Evolutionary conservation across 2,329 filamentous ascomycete species (phyloP), one percentile per base, ranked within the genome.

Genomic region (Furcasterigmium sp.): DNA sequence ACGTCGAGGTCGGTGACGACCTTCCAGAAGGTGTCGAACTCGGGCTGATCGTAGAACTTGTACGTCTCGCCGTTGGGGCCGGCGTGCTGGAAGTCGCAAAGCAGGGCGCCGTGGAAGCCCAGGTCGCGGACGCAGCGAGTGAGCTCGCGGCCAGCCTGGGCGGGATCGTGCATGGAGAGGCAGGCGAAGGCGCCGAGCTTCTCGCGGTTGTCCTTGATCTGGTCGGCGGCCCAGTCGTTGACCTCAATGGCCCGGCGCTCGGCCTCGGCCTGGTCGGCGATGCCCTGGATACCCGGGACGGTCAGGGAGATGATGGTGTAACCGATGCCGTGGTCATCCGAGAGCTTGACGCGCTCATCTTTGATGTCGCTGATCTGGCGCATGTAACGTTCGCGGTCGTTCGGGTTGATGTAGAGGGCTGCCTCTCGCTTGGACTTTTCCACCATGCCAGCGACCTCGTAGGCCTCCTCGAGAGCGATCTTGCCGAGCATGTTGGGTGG

Each of bases 21-120:
- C 11, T 67, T 54, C 80, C 80, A 84, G 67, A 85, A 84, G 17
- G 71, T 56, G 50, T 81, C 77, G 68, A 74, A 85, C 47, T 76
- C 70, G 0, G 73, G 67, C 8, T 70, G 64, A 53, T 85, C 82
- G 61, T 84, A 85, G 62, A 83, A 84, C 55, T 84, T 64, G 66
- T 80, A 75, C 20, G 72, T 71, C 43, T 82, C 76, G 28, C 78
- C 79, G 45, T 81, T 74, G 0, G 63, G 48, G 4, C 78, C 78
- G 13, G 76, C 69, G 20, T 75, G 72, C 54, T 85, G 81, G 3
- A 71, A 77, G 54, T 83, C 77, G 53, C 82, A 82, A 36, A 84
- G 69, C 5, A 84, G 60, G 3, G 71, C 78, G 3, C 81, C 80
- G 46, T 78, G 72, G 64, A 84, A 83, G 14, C 78, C 78, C 38